Evolutionary conservation across 768 basidiomycete genomes (phyloP).

Genomic region (Mycena chlorophos): DNA sequence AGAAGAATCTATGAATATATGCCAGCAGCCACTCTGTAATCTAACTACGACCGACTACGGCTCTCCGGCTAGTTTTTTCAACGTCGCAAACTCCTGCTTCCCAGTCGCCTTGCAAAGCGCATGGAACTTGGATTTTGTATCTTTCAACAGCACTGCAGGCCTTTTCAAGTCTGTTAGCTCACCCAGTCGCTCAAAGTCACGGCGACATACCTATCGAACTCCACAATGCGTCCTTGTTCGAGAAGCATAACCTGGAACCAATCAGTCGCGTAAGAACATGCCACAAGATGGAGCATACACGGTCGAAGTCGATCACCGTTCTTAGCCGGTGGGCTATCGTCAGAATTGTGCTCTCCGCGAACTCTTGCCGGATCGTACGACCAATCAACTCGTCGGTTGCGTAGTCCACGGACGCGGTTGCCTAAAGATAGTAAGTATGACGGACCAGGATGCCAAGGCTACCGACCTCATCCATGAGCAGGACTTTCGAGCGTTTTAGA

Average conservation of each 20-base stretch:
- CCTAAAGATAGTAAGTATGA: constrained; percentile 38
- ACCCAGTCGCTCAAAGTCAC: background rate
- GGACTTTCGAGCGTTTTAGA: constrained; percentile 70
- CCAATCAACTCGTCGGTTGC: constrained; percentile 81
- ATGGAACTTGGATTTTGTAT: constrained; percentile 63
- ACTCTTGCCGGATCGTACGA: constrained; percentile 70
- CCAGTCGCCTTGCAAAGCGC: constrained; percentile 74
- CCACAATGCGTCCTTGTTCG: constrained; percentile 75
- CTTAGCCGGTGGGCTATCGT: constrained; percentile 81
- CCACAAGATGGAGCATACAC: constrained; percentile 49
- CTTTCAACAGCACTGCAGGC: constrained; percentile 54
- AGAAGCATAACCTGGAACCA: constrained; percentile 65
- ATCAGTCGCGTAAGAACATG: background rate
- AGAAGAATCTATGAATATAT: too few species aligned
- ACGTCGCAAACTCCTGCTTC: constrained; percentile 63
- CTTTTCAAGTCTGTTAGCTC: constrained; percentile 28
- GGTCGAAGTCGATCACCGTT: constrained; percentile 83
- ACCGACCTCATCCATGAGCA: constrained; percentile 83
- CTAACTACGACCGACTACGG: too few species aligned
- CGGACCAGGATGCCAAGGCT: background rate
- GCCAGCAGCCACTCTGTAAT: too few species aligned
- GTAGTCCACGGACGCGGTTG: constrained; percentile 50
- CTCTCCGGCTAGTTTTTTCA: constrained; percentile 73
- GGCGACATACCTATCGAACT: constrained; percentile 59
- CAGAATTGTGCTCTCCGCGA: constrained; percentile 46